Base-by-base conservation (phyloP, 179 eudicot species). In the Corrigiola litoralis region DNA sequence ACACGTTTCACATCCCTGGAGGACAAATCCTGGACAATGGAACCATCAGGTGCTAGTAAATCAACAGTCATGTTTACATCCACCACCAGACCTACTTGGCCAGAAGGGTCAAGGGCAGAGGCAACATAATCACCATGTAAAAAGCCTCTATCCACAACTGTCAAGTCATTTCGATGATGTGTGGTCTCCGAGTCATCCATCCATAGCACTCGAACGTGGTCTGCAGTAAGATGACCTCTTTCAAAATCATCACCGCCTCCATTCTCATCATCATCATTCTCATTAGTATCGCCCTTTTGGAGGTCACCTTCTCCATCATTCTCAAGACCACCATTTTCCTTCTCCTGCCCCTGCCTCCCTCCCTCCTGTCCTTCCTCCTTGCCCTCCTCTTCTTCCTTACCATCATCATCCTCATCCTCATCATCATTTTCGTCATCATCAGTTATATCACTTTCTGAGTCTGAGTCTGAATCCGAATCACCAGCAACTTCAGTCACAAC, bases 401-500 rank as follows among this genome's bases (percentile, higher is more conserved):
- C 73, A 28, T 77, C 81, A 11, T 71, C 73, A 36, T 69, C 80
- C 32, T 74, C 81, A 1, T 72, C 81, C 18, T 77, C 88, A 18
- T 76, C 81, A 1, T 78, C 81, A 5, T 82, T 89, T 28, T 76
- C 83, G 16, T 84, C 87, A 31, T 85, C 92, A 55, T 84, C 95
- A 32, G 79, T 87, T 34, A 74, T 69, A 66, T 82, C 87, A 72
- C 94, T 83, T 61, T 95, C 99, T 12, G 97, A 88, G 64, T 87
- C 91, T 12, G 87, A n/a, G n/a, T 95, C 99, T 12, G 97, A 83
- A 66, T 90, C 96, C 20, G 91, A 83, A 67, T 95, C 97, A 62
- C 99, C 97, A 36, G 96, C 92, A 81, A 95, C 96, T 84, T 91
- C 96, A 37, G 87, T 85, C 70, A 95, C 99, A 50, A 95, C 72